These are phyloP conservation scores for Lachnellula subtilissima DNA, from an alignment of 2,329 filamentous ascomycete species.

Conservation along the genomic window DNA sequence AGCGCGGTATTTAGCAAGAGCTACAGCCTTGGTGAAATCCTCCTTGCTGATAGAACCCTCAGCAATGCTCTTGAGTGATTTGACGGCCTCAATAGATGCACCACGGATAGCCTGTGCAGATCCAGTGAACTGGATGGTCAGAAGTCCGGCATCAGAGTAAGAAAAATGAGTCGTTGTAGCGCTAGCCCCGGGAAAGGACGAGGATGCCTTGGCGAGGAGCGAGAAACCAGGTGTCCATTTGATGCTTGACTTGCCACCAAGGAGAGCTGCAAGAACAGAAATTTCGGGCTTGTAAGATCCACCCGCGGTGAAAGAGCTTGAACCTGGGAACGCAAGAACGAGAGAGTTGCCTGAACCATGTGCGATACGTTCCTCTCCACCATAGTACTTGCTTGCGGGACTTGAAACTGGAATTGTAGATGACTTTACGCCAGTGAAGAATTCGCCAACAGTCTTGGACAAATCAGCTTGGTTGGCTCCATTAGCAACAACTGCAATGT, in stretches of 20 bases:
- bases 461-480: constrained; percentile 73
- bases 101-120: constrained; percentile 66
- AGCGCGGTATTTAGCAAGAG: constrained; percentile 88
- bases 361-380: constrained; percentile 87
- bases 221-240: constrained; percentile 97
- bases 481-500: constrained; percentile 87
- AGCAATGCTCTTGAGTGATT: constrained; percentile 76
- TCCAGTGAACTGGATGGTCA: constrained; percentile 78
- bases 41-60: constrained; percentile 73
- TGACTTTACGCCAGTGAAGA: constrained; percentile 70
- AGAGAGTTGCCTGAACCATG: constrained; percentile 74
- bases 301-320: constrained; percentile 63
- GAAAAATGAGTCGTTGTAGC: constrained; percentile 72
- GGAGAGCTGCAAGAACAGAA: constrained; percentile 78
- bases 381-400: constrained; percentile 77
- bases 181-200: constrained; percentile 59
- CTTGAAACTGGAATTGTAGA: constrained; percentile 48
- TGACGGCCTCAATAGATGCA: constrained; percentile 71
- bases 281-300: constrained; percentile 83
- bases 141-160: constrained; percentile 92
- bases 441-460: constrained; percentile 85
- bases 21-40: constrained; percentile 85
- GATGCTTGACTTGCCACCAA: constrained; percentile 85
- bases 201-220: constrained; percentile 74
- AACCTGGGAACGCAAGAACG: constrained; percentile 89